phyloP scores from a whole-genome alignment of 1,284 basidiomycete species.

The Ustilago esculenta region DNA sequence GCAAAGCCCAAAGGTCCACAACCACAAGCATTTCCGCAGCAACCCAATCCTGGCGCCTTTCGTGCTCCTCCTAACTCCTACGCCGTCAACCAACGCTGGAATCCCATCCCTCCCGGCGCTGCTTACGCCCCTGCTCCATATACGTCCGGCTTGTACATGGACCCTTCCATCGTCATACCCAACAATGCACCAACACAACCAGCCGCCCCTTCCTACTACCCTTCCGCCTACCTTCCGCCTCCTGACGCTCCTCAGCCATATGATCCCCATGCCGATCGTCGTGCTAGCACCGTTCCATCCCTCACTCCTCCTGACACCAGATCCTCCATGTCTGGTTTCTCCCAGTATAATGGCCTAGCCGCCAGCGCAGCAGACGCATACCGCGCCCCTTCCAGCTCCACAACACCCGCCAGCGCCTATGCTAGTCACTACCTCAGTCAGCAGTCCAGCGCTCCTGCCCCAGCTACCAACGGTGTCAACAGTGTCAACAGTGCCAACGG shows the following conservation, averaged over 20 bases:
- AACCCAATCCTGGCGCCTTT: constrained; percentile 13
- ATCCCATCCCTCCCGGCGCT: constrained; percentile 11
- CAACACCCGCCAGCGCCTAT: constrained; percentile 38
- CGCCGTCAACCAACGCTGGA: constrained; percentile 44
- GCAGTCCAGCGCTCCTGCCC: constrained; percentile 8
- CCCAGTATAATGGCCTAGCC: constrained; percentile 27
- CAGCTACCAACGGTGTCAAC: constrained; percentile 5
- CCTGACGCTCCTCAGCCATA: constrained; percentile 8
- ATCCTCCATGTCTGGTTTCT: constrained; percentile 25
- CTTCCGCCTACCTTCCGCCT: constrained; percentile 17
- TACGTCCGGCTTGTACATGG: constrained; percentile 20
- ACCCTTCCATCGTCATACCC: constrained; percentile 22
- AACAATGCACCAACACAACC: constrained; percentile 5
- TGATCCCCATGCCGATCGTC: constrained; percentile 28
- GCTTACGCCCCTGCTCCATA: constrained; percentile 19
- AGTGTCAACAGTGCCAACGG: constrained; percentile 1
- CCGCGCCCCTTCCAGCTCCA: constrained; percentile 9
- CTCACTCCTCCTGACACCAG: constrained; percentile 26
- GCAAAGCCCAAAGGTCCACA: constrained; percentile 58
- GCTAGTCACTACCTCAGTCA: constrained; percentile 40
- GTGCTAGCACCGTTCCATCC: constrained; percentile 31
- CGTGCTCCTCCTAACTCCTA: constrained; percentile 39
- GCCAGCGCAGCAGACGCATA: constrained; percentile 42
- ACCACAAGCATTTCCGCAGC: constrained; percentile 26
- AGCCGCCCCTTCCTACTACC: constrained; percentile 22